Evolutionary conservation across 257 asterid genomes (phyloP).

Genomic region (Asclepias syriaca): DNA sequence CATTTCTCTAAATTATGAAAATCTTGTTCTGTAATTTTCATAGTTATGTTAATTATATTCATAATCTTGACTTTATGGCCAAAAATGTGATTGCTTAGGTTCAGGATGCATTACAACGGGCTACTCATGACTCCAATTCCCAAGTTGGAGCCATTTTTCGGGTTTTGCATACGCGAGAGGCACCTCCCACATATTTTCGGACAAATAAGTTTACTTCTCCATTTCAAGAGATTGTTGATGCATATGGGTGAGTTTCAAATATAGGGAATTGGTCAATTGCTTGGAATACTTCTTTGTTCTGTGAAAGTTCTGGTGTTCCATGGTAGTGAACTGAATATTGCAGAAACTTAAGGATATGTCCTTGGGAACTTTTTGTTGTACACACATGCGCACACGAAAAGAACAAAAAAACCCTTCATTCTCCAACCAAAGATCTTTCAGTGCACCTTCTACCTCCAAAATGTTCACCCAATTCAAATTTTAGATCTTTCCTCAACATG

Average conservation of each 20-base stretch:
- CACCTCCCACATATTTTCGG: conserved; percentile 88
- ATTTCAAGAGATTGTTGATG: conserved; percentile 93
- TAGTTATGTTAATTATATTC: not conserved
- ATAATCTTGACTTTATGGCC: not conserved
- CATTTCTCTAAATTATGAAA: not conserved
- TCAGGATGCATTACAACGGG: conserved; percentile 75
- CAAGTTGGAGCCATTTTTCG: conserved; percentile 91
- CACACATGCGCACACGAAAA: too few relatives aligned
- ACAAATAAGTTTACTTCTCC: conserved; percentile 91
- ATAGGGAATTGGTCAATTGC: not conserved
- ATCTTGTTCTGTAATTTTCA: not conserved
- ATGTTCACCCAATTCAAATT: too few relatives aligned
- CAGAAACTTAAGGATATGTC: not conserved
- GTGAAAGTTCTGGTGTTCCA: not conserved
- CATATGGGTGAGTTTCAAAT: conserved; percentile 79
- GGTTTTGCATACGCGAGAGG: conserved; percentile 80
- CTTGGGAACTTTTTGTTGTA: too few relatives aligned
- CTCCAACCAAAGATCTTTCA: not conserved
- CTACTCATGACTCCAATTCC: conserved; percentile 78
- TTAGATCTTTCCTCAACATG: not conserved
- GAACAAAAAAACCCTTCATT: too few relatives aligned
- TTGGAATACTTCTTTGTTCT: not conserved
- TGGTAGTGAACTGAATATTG: not conserved
- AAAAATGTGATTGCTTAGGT: conserved; percentile 43
- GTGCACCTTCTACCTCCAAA: too few relatives aligned